Conservation (phyloP, 2,329 filamentous ascomycete genomes). For the Dactylellina leptospora region DNA sequence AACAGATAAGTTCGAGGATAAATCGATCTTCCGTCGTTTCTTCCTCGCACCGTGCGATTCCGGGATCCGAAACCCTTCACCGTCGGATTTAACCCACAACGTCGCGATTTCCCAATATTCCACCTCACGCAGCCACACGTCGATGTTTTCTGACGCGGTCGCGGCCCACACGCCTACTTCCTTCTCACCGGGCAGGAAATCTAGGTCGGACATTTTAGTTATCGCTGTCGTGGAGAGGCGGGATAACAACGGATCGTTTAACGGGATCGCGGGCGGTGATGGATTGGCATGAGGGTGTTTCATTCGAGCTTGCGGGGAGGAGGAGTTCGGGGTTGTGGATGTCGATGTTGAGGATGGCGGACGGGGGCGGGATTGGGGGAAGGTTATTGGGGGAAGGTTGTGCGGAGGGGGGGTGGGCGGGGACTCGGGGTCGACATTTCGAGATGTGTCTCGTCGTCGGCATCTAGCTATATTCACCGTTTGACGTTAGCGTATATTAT, state of each 20-base stretch:
- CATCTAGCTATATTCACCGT: no score
- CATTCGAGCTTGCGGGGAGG: slow-evolving; percentile 53
- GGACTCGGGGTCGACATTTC: neutral
- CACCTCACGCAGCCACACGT: slow-evolving; percentile 79
- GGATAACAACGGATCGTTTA: slow-evolving; percentile 55
- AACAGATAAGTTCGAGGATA: neutral
- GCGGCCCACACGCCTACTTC: slow-evolving; percentile 77
- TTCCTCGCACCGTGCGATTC: slow-evolving; percentile 68
- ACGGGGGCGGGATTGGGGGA: slow-evolving; percentile 2
- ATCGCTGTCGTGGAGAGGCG: slow-evolving; percentile 56
- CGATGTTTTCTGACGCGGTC: slow-evolving; percentile 74
- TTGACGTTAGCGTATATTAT: no score
- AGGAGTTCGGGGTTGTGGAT: slow-evolving; percentile 36
- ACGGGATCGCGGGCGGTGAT: slow-evolving; percentile 33
- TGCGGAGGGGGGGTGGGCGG: neutral
- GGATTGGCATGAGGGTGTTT: slow-evolving; percentile 11
- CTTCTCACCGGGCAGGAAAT: slow-evolving; percentile 66
- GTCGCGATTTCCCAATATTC: slow-evolving; percentile 65
- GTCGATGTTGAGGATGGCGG: neutral
- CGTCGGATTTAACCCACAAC: slow-evolving; percentile 61
- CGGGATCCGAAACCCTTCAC: slow-evolving; percentile 58
- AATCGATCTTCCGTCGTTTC: slow-evolving; percentile 60
- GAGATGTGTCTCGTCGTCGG: no score
- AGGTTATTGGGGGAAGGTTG: neutral
- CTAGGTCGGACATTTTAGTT: slow-evolving; percentile 54